Base-by-base conservation (phyloP, 2,329 filamentous ascomycete species). In the Gliomastix tumulicola region DNA sequence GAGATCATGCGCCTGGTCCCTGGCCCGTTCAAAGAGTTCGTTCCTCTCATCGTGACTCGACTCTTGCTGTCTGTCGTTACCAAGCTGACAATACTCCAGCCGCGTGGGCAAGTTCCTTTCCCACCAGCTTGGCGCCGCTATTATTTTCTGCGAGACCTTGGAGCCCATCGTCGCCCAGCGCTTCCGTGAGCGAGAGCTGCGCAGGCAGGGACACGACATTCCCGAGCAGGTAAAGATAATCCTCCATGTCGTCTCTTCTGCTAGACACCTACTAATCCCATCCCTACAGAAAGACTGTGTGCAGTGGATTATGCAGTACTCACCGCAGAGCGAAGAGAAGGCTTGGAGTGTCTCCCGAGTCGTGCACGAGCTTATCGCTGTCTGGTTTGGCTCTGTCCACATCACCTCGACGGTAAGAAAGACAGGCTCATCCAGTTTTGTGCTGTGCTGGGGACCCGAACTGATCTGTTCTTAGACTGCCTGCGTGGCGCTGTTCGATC, bases 231-330 rank as follows among this genome's bases (percentile, higher is more conserved):
- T 33, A 31, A 8, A 15, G 8, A 12, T 8, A 17, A 31, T 31
- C 22, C 22, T 9, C 22, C 22, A 25, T n/a, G 9, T 25, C n/a
- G n/a, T 25, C 9, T 25, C 30, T 11, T 12, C 11, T 11, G 9
- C 9, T 31, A 12, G 30, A 12, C 23, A 9, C 23, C 11, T 12
- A 31, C 11, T 11, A 12, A 31, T 17, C 30, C 11, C 8, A 17
- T 12, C n/a, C n/a, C 11, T 12, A 31, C 30, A 31, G 30, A n/a
- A 17, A 4, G 37, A 39, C 25, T 39, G 37, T 31, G 35, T 39
- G 17, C 37, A 39, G 16, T 39, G 37, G 37, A 35, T 39, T n/a
- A 30, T 39, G 23, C 32, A 39, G 6, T 35, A 32, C 7, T 39
- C 32, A 5, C 37, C 37, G n/a, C 13, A 11, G 13, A n/a, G n/a